phyloP scores from a whole-genome alignment of 2,329 filamentous ascomycete species.

The Epichloe uncinata region DNA sequence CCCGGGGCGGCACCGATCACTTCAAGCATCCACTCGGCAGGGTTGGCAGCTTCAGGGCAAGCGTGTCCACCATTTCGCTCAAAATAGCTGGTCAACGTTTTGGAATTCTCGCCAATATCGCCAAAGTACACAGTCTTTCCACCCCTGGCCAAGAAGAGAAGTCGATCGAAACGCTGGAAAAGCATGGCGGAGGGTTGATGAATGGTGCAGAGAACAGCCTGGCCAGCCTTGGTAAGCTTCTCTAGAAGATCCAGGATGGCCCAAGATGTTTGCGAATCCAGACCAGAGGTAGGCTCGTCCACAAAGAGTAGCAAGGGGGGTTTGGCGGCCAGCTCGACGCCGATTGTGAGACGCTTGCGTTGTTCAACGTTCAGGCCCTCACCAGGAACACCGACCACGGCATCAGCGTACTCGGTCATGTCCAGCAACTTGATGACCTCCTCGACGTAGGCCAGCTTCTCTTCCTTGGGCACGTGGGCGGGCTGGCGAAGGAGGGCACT shows the following conservation, averaged over 20 bases:
- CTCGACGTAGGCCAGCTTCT: constrained; percentile 79
- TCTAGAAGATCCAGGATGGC: constrained; percentile 79
- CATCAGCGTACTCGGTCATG: constrained; percentile 83
- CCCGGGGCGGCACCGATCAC: constrained; percentile 51
- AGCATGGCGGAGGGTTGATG: constrained; percentile 94
- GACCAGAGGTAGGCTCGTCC: constrained; percentile 87
- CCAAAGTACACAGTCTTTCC: constrained; percentile 74
- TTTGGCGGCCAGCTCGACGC: constrained; percentile 90
- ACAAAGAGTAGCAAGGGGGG: constrained; percentile 77
- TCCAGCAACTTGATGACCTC: constrained; percentile 84
- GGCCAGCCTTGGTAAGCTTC: constrained; percentile 77
- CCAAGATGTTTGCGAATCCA: constrained; percentile 90
- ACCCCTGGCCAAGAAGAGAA: constrained; percentile 64
- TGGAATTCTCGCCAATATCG: constrained; percentile 59
- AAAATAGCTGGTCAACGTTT: constrained; percentile 59
- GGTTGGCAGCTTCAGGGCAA: constrained; percentile 59
- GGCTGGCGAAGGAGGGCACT: constrained; percentile 78
- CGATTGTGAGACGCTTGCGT: constrained; percentile 73
- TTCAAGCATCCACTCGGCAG: constrained; percentile 68
- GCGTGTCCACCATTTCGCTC: constrained; percentile 53
- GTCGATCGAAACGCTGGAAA: constrained; percentile 79
- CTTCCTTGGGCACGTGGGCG: constrained; percentile 51
- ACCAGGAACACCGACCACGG: constrained; percentile 78
- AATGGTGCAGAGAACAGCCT: constrained; percentile 93
- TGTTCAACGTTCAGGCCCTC: constrained; percentile 68